Evolutionary conservation across 805 yeast genomes (phyloP), one percentile per base, ranked within the genome.

Genomic region (Trichomonascus vanleenenianus): DNA sequence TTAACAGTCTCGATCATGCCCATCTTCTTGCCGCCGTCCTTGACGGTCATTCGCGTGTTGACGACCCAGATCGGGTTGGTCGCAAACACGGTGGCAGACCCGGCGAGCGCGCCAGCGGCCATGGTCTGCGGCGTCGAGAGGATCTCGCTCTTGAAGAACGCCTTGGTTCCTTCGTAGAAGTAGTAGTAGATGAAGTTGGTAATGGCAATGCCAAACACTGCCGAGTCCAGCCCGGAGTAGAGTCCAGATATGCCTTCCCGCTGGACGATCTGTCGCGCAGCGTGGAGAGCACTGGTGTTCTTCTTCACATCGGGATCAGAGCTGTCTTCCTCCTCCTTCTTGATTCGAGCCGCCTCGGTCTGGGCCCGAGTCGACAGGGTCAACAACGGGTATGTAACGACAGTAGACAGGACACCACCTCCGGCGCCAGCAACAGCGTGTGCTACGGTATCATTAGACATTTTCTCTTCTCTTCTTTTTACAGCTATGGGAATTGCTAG

Each of bases 11-110:
- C 66, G 35, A 84, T 53, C 1, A 89, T 78, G 30, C 74, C 61
- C 39, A 67, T 67, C 25, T 69, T 60, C n/a, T 54, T 56, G 32
- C 61, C 60, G 43, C 38, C 49, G 39, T 56, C 60, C 12, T 56
- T 53, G 15, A 89, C 87, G 55, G 94, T 85, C 76, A 83, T 79
- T 59, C 96, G 75, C 2, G 97, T 88, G 61, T 88, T 88, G 39
- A 94, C 93, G 38, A 88, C 95, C 97, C 97, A 88, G 54, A 86
- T 79, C 19, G 97, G 97, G 62, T 88, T 88, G 10, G 95, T 81
- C 9, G 81, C 73, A 16, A 84, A 68, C 42, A 88, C 84, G 2
- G 96, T 87, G 33, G 87, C 76, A 8, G 88, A 75, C 0, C 97
- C 96, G 2, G 96, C 95, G 57, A 85, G 71, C 1, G 93, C 82